A percentile compares a stretch with the other conserved stretches of the same genome.
Evolutionary conservation across 345 rosid species (phyloP).

Genomic region (Cardamine occulta): DNA sequence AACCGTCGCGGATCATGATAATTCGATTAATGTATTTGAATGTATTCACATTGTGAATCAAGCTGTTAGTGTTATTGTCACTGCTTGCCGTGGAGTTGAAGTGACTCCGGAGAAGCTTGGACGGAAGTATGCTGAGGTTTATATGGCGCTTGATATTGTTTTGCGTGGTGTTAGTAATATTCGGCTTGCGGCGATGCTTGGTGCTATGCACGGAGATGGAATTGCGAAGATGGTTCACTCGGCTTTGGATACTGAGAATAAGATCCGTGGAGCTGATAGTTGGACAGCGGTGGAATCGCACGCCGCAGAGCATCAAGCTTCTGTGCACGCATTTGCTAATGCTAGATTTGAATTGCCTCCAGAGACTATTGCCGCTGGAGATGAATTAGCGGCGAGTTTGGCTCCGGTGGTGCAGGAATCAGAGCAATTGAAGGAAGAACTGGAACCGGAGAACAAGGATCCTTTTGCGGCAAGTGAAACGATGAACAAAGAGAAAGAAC

Average conservation of each 20-base stretch:
- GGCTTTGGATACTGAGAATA: slow-evolving; percentile 81
- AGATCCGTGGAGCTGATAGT: slow-evolving; percentile 90
- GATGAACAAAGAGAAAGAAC: slow-evolving; percentile 70
- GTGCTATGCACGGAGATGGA: slow-evolving; percentile 94
- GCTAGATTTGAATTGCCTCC: slow-evolving; percentile 75
- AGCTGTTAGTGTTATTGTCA: slow-evolving; percentile 90
- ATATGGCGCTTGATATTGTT: slow-evolving; percentile 97
- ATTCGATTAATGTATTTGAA: slow-evolving; percentile 87
- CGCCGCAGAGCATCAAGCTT: slow-evolving; percentile 66
- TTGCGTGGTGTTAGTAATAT: slow-evolving; percentile 89
- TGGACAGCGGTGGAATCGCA: slow-evolving; percentile 70
- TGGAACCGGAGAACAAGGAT: slow-evolving; percentile 64
- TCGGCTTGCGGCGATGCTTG: slow-evolving; percentile 92
- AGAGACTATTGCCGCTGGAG: slow-evolving; percentile 83
- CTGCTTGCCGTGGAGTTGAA: slow-evolving; percentile 99
- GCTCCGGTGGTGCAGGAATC: slow-evolving; percentile 58
- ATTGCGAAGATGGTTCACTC: slow-evolving; percentile 99
- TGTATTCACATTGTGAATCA: slow-evolving; percentile 96
- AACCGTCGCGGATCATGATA: slow-evolving; percentile 86
- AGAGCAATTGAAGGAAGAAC: slow-evolving; percentile 67
- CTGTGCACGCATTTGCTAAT: slow-evolving; percentile 65
- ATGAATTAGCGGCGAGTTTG: slow-evolving; percentile 66
- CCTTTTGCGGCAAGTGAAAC: slow-evolving; percentile 91
- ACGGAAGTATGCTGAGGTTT: slow-evolving; percentile 90
- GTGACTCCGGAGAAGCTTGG: slow-evolving; percentile 96